Evolutionary conservation across 805 yeast genomes (phyloP).

Genomic region (Candida sakaeoensis): DNA sequence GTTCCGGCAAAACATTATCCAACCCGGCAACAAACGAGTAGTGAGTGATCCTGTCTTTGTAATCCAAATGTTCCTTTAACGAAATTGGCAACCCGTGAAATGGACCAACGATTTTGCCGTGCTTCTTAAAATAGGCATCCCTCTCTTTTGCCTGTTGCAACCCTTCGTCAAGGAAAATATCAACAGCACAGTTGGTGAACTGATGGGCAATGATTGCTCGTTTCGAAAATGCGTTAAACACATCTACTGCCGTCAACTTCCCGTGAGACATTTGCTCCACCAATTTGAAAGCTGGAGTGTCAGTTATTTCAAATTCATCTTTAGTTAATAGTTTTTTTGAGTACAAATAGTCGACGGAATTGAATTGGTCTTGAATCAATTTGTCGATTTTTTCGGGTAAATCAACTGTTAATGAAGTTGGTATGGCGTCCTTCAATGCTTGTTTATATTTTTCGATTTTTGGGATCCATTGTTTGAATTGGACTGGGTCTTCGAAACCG

Average conservation of each 20-base stretch:
- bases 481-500: slow-evolving; percentile 38
- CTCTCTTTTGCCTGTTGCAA: slow-evolving; percentile 50
- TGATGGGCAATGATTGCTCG: slow-evolving; percentile 43
- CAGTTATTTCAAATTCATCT: slow-evolving; percentile 37
- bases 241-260: slow-evolving; percentile 32
- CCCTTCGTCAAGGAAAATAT: slow-evolving; percentile 55
- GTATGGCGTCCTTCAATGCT: slow-evolving; percentile 26
- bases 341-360: slow-evolving; percentile 33
- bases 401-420: slow-evolving; percentile 27
- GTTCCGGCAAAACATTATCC: slow-evolving; percentile 25
- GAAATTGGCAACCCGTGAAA: slow-evolving; percentile 68
- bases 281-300: slow-evolving; percentile 26
- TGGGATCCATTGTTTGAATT: slow-evolving; percentile 44
- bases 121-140: slow-evolving; percentile 46
- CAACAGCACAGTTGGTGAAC: slow-evolving; percentile 42
- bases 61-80: slow-evolving; percentile 48
- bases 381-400: slow-evolving; percentile 31
- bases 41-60: slow-evolving; percentile 32
- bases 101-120: slow-evolving; percentile 57
- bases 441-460: slow-evolving; percentile 38
- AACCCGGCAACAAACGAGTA: slow-evolving; percentile 37
- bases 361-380: slow-evolving; percentile 31
- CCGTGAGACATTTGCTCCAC: slow-evolving; percentile 29
- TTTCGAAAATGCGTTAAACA: slow-evolving; percentile 40
- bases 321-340: slow-evolving; percentile 30